Percentiles rank a stretch among this genome's conserved stretches.
Evolutionary conservation across 192 early-diverging fungal species (phyloP).

Genomic region (Gryganskiella cystojenkinii): DNA sequence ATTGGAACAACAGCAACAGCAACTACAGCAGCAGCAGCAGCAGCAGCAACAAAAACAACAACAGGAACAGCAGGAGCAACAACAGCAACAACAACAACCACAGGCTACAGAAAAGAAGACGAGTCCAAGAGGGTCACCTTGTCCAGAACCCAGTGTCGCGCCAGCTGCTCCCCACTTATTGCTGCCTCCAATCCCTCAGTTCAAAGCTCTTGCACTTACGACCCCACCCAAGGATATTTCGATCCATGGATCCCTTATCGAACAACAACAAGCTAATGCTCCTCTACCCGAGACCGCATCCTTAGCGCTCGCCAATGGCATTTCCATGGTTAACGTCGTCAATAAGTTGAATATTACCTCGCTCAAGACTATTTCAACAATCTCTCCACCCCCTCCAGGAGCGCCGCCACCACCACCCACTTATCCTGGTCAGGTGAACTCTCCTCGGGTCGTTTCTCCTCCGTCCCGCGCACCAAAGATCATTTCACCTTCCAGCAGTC

Average conservation of each 20-base stretch:
- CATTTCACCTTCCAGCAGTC: constrained; percentile 14
- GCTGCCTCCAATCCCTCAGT: constrained; percentile 38
- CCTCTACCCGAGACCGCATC: constrained; percentile 41
- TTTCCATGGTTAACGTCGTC: constrained; percentile 22
- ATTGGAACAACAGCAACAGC: too few species aligned
- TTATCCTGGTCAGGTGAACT: constrained; percentile 1
- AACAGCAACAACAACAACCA: too few species aligned
- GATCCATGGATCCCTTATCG: background rate
- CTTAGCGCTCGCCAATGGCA: constrained; percentile 29
- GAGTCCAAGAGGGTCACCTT: background rate
- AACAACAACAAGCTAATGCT: constrained; percentile 19
- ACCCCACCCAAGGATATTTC: constrained; percentile 34
- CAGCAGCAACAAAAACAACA: too few species aligned
- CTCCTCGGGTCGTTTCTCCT: constrained; percentile 34
- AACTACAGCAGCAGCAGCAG: too few species aligned
- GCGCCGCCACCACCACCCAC: constrained; percentile 38
- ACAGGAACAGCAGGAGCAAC: too few species aligned
- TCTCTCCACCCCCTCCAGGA: constrained; percentile 39
- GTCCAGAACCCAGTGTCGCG: background rate
- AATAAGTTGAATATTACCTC: constrained; percentile 22
- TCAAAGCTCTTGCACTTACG: constrained; percentile 41
- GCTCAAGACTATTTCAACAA: constrained; percentile 34
- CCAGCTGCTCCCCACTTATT: constrained; percentile 17
- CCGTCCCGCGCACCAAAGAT: constrained; percentile 24
- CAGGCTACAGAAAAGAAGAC: background rate